A percentile compares a stretch with the other conserved stretches of the same genome.
Evolutionary conservation across 2,329 filamentous ascomycete species (phyloP).

Genomic region (Venturia effusa): DNA sequence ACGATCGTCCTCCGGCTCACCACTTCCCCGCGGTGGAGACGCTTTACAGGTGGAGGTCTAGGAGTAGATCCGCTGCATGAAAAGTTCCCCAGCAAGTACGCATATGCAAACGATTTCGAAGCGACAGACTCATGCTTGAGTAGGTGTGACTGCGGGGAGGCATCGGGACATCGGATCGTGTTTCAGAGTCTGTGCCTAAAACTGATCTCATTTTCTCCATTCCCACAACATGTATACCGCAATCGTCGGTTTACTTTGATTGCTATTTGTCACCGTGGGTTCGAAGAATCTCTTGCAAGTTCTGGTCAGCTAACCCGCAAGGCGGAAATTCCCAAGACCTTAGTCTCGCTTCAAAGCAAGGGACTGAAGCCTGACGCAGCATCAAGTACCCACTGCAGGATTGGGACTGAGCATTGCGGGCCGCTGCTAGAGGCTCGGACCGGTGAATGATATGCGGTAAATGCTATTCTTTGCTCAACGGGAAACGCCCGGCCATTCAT

Average conservation of each 20-base stretch:
- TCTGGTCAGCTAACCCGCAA: too few species aligned
- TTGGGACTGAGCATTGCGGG: background rate
- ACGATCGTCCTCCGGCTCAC: background rate
- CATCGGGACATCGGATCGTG: constrained; percentile 1
- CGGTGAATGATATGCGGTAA: background rate
- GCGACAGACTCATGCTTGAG: background rate
- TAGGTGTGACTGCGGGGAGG: background rate
- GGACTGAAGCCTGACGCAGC: background rate
- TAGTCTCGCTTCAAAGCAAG: background rate
- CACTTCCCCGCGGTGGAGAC: background rate
- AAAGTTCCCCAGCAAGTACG: background rate
- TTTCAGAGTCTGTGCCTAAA: background rate
- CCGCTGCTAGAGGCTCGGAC: background rate
- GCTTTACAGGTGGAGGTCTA: background rate
- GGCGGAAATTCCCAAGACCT: background rate
- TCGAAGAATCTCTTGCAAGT: too few species aligned
- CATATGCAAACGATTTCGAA: background rate
- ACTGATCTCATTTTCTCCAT: background rate
- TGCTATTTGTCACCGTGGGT: background rate
- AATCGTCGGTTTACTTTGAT: background rate
- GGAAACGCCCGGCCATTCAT: too few species aligned
- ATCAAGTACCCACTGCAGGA: background rate
- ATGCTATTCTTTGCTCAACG: background rate
- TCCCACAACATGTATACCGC: background rate
- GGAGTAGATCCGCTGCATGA: background rate